Percentiles rank a stretch among this genome's conserved stretches.
phyloP scores from a whole-genome alignment of 208 protist species.

The Leishmania major region DNA sequence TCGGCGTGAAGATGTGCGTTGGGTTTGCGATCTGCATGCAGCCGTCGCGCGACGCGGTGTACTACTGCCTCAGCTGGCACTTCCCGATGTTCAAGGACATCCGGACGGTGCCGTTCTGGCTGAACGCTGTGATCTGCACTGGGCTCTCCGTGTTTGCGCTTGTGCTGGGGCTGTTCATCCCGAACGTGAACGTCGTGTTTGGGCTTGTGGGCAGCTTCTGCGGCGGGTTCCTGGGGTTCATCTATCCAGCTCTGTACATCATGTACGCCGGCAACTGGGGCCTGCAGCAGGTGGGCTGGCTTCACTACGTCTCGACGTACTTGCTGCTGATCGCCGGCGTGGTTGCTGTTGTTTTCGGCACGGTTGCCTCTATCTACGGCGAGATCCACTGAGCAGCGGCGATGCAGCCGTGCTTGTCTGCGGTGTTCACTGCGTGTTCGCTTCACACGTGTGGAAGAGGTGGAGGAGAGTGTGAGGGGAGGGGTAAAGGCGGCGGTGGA shows the following conservation, averaged over 20 bases:
- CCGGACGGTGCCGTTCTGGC: slow-evolving; percentile 54
- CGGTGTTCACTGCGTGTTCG: not conserved
- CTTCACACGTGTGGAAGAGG: not conserved
- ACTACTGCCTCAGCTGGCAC: slow-evolving; percentile 65
- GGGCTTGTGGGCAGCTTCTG: slow-evolving; percentile 77
- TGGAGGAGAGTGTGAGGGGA: not conserved
- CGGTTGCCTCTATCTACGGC: slow-evolving; percentile 56
- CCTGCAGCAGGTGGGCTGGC: slow-evolving; percentile 52
- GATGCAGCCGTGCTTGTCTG: not conserved
- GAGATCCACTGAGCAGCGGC: slow-evolving; percentile 4
- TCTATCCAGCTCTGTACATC: slow-evolving; percentile 81
- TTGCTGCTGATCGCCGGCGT: slow-evolving; percentile 76
- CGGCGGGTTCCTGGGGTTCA: slow-evolving; percentile 82
- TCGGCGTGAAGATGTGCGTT: slow-evolving; percentile 76
- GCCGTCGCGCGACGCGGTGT: slow-evolving; percentile 67
- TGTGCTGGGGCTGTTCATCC: slow-evolving; percentile 78
- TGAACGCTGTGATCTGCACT: slow-evolving; percentile 59
- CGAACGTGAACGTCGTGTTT: slow-evolving; percentile 75
- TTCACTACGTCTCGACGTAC: slow-evolving; percentile 79
- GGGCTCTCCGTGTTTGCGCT: slow-evolving; percentile 67
- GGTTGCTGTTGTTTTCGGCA: slow-evolving; percentile 72
- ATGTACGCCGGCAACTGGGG: slow-evolving; percentile 79
- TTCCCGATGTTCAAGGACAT: slow-evolving; percentile 51
- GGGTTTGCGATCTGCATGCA: slow-evolving; percentile 81
- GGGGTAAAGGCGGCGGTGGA: too few relatives aligned